Base-by-base conservation (phyloP, 441 rosid genomes). In the Gossypium aridum region DNA sequence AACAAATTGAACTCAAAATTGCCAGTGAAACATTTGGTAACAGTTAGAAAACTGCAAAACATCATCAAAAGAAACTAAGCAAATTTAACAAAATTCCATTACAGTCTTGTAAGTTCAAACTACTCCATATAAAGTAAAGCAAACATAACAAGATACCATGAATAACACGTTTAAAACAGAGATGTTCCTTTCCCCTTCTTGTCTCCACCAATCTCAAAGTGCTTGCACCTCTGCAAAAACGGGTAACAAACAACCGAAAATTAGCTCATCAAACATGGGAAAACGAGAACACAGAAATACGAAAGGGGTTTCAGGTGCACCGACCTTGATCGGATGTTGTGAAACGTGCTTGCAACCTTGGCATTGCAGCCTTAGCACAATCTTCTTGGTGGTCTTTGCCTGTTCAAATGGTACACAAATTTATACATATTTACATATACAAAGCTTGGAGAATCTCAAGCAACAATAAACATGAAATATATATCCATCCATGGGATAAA, bases 321-420 rank as follows among this genome's bases (percentile, higher is more conserved):
- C 55, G 54, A 87, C 87, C 91, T 84, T 89, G 57, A 89, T 85
- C 1, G 92, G 81, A 70, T 87, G 89, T 77, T 89, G 90, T 20
- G 88, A 87, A 4, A 84, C 86, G 61, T 85, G 89, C 76, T 88
- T 88, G 88, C 92, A 88, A 20, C 85, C 79, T 64, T 86, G 87
- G 76, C 92, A 88, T 51, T 88, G 89, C 57, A 88, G 78, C 85
- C 90, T 87, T 85, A 88, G 66, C 72, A 86, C 90, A 66, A 88
- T 86, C 85, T 88, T 88, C 85, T 88, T 88, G 0, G 90, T 88
- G 10, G 90, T 88, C 76, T 86, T 88, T 1, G 90, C 91, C 91
- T 86, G 81, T 66, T 60, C 13, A 0, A 0, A 26, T 8, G 17
- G 47, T 3, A 10, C 4, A 43, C 23, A 59, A 26, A 59, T 22